Evolutionary conservation across 352 stramenopile species (phyloP), one percentile per base, ranked within the genome.

Genomic region (Phytophthora sansomeana): DNA sequence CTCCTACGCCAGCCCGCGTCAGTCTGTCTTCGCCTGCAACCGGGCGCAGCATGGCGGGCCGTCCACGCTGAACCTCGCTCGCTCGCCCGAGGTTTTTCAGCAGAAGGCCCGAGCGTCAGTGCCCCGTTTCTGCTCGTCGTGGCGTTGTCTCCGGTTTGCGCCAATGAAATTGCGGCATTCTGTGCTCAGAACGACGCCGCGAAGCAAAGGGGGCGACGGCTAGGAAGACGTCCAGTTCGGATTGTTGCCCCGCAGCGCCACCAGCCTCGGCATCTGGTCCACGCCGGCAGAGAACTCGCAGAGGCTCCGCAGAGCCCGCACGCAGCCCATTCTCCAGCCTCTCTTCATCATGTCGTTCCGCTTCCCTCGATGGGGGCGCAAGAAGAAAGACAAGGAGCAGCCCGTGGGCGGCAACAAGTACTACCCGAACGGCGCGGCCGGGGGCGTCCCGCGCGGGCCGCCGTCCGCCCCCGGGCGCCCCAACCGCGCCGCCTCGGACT

Each of bases 291-390:
- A 24, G 21, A 24, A 24, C 21, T 24, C 21, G 29, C 7, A 42
- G 30, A 38, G 24, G 30, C 26, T 43, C 16, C n/a, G 33, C 21
- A 3, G 21, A 24, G 21, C 1, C 21, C 21, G 21, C 21, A 1
- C 21, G 21, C 3, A 24, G 21, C 21, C 21, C 21, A 24, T 24
- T 24, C 21, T 24, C 21, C 21, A 24, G 21, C 21, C 21, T n/a
- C n/a, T n/a, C n/a, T 24, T 24, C 43, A 49, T 28, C 54, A 91
- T 93, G 82, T 84, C 77, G 57, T 91, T 93, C 58, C 75, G 73
- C 19, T 93, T 93, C 58, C 81, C 78, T 58, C 75, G 80, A 55
- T 93, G 81, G 72, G 78, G 80, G 24, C 83, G 85, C 53, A 92
- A 90, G 61, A 93, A 93, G 78, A 89, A 81, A 53, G 67, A 58